Base-by-base conservation (phyloP, 2,329 filamentous ascomycete genomes). In the Trichoderma sp. region DNA sequence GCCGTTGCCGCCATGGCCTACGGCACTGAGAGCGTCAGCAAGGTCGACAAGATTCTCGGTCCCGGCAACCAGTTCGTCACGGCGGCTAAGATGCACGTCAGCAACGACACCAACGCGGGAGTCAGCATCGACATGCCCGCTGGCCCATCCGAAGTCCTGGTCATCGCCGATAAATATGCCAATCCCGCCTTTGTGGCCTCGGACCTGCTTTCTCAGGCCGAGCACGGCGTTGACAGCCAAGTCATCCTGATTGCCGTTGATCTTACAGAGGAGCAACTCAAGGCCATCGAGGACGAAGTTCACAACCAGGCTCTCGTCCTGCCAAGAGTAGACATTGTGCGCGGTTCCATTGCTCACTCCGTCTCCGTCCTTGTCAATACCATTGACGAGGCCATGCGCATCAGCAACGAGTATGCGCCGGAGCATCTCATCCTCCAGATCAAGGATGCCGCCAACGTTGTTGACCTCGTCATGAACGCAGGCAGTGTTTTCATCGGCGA, bases 61-160 rank as follows among this genome's bases (percentile, higher is more conserved):
- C 95, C 95, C 3, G 95, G 95, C 39, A 99, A 99, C 81, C 95
- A 98, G 79, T 99, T 98, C 76, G 95, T 99, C 48, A 99, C 95
- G 0, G 95, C 95, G 0, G 95, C 92, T 63, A 99, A 99, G 87
- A 99, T 99, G 95, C 86, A 94, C 74, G 95, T 99, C 52, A 92
- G 91, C 80, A 99, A 99, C 79, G 95, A 99, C 78, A 98, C 95
- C 53, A 96, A 93, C 69, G 95, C 95, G 13, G 92, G 92, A 25
- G 94, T 97, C 48, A 90, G 93, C 79, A 99, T 99, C 74, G 95
- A 99, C 77, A 99, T 99, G 95, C 95, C 95, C 12, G 95, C 95
- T 39, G 95, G 95, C 0, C 95, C 95, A 0, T 97, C 93, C 39
- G 95, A 99, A 78, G 93, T 99, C 3, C 87, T 99, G n/a, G 95